Conservation (phyloP, 2,329 filamentous ascomycete species). For the Colletotrichum cereale region DNA sequence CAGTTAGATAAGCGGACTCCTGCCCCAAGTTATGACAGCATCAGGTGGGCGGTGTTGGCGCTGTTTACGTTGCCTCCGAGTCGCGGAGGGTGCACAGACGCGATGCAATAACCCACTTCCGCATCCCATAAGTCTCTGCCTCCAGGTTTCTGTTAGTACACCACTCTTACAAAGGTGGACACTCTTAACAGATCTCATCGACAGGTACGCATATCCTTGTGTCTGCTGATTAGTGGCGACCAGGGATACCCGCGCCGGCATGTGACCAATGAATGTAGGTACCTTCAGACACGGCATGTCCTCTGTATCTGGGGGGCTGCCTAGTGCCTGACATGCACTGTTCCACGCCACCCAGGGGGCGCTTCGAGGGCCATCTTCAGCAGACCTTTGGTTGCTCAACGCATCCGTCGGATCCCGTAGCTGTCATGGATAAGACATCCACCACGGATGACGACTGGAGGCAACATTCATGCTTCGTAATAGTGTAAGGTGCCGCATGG, state of each 20-base stretch:
- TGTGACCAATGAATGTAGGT: constrained; percentile 29
- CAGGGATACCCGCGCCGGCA: constrained; percentile 31
- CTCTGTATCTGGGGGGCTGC: constrained; percentile 17
- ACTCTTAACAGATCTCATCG: constrained; percentile 6
- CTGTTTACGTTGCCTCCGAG: constrained; percentile 37
- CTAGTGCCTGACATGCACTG: constrained; percentile 30
- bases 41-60: constrained; percentile 34
- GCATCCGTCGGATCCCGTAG: constrained; percentile 21
- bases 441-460: constrained; percentile 6
- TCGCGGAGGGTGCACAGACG: constrained; percentile 35
- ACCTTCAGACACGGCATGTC: constrained; percentile 27
- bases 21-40: constrained; percentile 39
- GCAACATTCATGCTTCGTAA: constrained; percentile 15
- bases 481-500: neutral
- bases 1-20: constrained; percentile 27
- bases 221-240: constrained; percentile 25
- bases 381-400: constrained; percentile 29
- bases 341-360: constrained; percentile 21
- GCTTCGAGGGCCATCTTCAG: constrained; percentile 22
- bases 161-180: accelerated
- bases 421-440: constrained; percentile 17
- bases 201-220: constrained; percentile 4
- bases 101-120: constrained; percentile 17
- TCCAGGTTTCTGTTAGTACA: constrained; percentile 9
- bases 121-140: constrained; percentile 15